phyloP scores from a whole-genome alignment of 306 rosid species.

The Begonia peltatifolia region DNA sequence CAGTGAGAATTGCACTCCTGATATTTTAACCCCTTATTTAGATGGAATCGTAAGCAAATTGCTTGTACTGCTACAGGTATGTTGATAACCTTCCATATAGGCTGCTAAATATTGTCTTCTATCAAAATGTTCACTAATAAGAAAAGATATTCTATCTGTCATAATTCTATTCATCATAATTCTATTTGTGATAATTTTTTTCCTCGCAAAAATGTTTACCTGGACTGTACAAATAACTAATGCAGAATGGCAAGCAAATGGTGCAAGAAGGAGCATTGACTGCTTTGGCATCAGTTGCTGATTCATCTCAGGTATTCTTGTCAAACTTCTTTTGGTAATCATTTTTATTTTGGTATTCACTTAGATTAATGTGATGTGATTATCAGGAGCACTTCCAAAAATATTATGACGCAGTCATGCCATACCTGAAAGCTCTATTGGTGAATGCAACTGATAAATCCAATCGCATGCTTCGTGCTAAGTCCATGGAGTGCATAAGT shows the following conservation, averaged over 20 bases:
- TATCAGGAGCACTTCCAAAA: constrained; percentile 85
- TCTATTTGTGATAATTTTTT: too few species aligned
- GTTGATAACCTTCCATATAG: not conserved
- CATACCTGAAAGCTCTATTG: constrained; percentile 89
- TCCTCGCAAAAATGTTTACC: too few species aligned
- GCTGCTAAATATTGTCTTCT: too few species aligned
- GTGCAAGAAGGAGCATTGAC: constrained; percentile 99
- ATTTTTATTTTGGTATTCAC: constrained; percentile 4
- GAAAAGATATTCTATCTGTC: too few species aligned
- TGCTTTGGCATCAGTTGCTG: constrained; percentile 97
- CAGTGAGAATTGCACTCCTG: constrained; percentile 97
- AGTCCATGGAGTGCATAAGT: constrained; percentile 99
- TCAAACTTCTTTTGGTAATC: not conserved
- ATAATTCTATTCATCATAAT: too few species aligned
- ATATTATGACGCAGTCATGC: constrained; percentile 95
- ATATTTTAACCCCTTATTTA: constrained; percentile 72
- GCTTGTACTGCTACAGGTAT: constrained; percentile 92
- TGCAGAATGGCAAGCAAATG: constrained; percentile 96
- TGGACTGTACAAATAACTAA: not conserved
- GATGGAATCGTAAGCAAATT: constrained; percentile 91
- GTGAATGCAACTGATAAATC: constrained; percentile 92
- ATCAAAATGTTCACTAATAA: too few species aligned
- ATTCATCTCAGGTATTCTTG: constrained; percentile 87
- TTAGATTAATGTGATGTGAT: constrained; percentile 10
- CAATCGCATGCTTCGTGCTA: constrained; percentile 98